Conservation (phyloP, 192 early-diverging fungal genomes). For the Jimgerdemannia lactiflua region DNA sequence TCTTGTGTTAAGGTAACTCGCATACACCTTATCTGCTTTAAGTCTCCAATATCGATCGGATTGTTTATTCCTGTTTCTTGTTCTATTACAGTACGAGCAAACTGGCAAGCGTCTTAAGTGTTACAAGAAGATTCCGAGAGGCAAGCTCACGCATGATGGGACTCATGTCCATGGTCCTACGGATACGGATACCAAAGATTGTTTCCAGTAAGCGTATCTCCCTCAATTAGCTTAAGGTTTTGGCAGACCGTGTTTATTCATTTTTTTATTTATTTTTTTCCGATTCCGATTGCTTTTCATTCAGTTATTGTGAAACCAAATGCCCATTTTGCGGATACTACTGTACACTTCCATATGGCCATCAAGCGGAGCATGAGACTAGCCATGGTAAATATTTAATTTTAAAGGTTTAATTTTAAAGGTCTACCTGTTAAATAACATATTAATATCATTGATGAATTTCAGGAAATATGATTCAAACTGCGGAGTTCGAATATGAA, state of each 20-base stretch:
- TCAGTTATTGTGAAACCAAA: background rate
- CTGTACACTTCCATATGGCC: constrained; percentile 24
- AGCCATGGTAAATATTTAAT: constrained; percentile 22
- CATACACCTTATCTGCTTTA: no score
- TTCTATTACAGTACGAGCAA: no score
- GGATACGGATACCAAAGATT: background rate
- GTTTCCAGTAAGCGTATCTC: background rate
- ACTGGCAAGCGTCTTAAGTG: no score
- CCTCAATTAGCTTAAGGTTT: background rate
- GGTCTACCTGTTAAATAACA: background rate
- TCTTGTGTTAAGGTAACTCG: no score
- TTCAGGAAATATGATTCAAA: constrained; percentile 38
- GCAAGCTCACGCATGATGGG: no score
- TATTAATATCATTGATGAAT: background rate
- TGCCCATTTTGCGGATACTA: background rate
- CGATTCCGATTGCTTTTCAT: background rate
- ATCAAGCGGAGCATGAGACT: constrained; percentile 25
- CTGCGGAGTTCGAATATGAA: constrained; percentile 28
- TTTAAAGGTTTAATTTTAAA: background rate
- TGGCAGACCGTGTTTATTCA: background rate
- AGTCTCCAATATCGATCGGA: no score
- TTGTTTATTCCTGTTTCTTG: no score
- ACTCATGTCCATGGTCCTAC: constrained; percentile 28
- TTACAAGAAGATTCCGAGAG: no score
- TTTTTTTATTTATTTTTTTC: no score